These are phyloP conservation scores for Tylopilus rubrobrunneus DNA, from an alignment of 768 basidiomycete species.

Conservation along the genomic window DNA sequence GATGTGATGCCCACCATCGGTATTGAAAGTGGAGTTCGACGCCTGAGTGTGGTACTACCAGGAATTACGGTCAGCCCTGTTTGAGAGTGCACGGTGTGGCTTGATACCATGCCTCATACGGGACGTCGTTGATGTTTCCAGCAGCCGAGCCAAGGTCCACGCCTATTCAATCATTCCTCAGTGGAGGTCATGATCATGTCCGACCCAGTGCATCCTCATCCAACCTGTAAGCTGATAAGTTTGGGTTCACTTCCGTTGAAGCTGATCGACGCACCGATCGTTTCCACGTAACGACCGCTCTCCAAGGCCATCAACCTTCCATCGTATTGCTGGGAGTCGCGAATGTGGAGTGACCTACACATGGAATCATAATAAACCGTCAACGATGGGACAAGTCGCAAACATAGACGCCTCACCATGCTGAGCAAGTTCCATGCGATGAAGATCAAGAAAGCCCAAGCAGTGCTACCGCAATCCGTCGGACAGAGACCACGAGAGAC, in stretches of 20 bases:
- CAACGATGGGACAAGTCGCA: constrained; percentile 9
- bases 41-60: constrained; percentile 60
- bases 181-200: not conserved
- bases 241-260: too few relatives aligned
- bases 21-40: constrained; percentile 59
- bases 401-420: constrained; percentile 55
- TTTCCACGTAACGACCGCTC: constrained; percentile 91
- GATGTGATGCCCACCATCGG: constrained; percentile 53
- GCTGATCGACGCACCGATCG: constrained; percentile 52
- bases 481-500: constrained; percentile 41
- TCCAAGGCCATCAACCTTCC: constrained; percentile 46
- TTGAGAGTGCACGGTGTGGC: not conserved
- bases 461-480: constrained; percentile 83
- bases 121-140: constrained; percentile 44
- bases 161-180: constrained; percentile 28
- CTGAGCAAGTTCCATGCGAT: constrained; percentile 94
- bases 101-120: constrained; percentile 50
- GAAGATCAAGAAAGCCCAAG: constrained; percentile 83
- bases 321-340: constrained; percentile 24
- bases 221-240: constrained; percentile 36
- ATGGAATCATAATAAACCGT: not conserved
- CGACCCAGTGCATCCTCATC: constrained; percentile 47
- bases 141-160: constrained; percentile 42
- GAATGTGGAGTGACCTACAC: constrained; percentile 47
- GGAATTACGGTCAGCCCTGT: not conserved